Base-by-base conservation (phyloP, 208 protist species). In the Baffinella frigidus region DNA sequence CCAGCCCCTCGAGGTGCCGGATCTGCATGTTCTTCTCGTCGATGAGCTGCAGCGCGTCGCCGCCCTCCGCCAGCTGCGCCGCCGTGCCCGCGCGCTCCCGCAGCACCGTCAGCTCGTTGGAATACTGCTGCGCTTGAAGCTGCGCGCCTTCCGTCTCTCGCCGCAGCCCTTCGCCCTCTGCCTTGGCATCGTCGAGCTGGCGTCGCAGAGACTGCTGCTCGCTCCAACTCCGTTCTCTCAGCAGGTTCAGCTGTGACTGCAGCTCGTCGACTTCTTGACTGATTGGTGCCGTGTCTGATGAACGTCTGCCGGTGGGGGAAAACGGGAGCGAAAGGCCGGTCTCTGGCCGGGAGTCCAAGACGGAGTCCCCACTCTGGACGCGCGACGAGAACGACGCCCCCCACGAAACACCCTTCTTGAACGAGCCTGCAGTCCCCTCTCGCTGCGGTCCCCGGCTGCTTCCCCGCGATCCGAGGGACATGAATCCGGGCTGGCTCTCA, bases 11-110 rank as follows among this genome's bases (percentile, higher is more conserved):
- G 33, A 74, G 20, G 68, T 74, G 68, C 4, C 68, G 68, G 20
- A 74, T 74, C 68, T 74, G 68, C 14, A 35, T 33, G 33, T 74
- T 74, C 41, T 74, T 74, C 68, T 74, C 68, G 33, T 74, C 68
- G 41, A 74, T 38, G 17, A 74, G 38, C 20, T 38, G 36, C n/a
- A 35, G 33, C 11, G 68, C 68, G 0, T 24, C 33, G 11, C 24
- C 3, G 41, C 41, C 38, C 68, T 74, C 11, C 30, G 30, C 68
- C 5, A 74, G 30, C 20, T n/a, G 24, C 3, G 24, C 56, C 0
- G 68, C 68, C 20, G 68, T 35, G n/a, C 33, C 33, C 30, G 41
- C 38, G 5, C 30, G 0, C 24, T 74, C 68, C 11, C 38, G 30
- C 68, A 74, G n/a, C 24, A 24, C 30, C 36, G 14, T 10, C 33